Percentiles rank a stretch among this genome's conserved stretches.
Evolutionary conservation across 78 protist species (phyloP).

Genomic region (Guillardia theta): DNA sequence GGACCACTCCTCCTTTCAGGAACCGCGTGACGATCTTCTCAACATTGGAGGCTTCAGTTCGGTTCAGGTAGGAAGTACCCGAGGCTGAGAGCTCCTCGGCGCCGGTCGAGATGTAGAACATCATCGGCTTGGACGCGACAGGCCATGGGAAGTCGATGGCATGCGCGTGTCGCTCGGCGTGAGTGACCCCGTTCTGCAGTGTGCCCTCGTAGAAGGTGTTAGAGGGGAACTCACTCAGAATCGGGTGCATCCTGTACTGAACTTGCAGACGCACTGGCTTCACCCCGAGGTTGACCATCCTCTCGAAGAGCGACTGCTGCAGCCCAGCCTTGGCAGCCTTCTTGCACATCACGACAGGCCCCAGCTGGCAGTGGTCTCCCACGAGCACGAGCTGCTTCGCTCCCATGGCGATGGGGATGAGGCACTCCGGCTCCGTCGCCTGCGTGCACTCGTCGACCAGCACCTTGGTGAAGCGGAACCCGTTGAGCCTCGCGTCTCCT

Average conservation of each 20-base stretch:
- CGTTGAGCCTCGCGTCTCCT: conserved; percentile 95
- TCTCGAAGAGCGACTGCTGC: conserved; percentile 95
- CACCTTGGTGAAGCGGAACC: conserved; percentile 83
- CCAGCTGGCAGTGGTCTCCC: conserved; percentile 95
- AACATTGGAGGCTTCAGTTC: conserved; percentile 94
- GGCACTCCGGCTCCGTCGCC: conserved; percentile 98
- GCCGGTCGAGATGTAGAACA: conserved; percentile 88
- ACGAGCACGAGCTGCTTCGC: conserved; percentile 24
- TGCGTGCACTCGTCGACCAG: conserved; percentile 94
- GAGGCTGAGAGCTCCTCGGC: conserved; percentile 93
- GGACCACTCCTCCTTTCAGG: conserved; percentile 81
- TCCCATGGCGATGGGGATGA: conserved; percentile 93
- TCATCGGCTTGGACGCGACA: conserved; percentile 87
- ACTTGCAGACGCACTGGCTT: conserved; percentile 94
- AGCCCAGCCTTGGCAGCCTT: conserved; percentile 95
- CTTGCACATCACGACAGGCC: conserved; percentile 98
- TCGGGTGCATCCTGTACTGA: conserved; percentile 99
- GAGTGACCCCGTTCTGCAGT: conserved; percentile 95
- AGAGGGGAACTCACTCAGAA: conserved; percentile 93
- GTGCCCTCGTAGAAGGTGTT: conserved; percentile 98
- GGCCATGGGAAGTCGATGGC: conserved; percentile 85
- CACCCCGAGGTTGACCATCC: conserved; percentile 89
- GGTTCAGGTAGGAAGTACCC: conserved; percentile 98
- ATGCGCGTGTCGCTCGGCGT: conserved; percentile 69
- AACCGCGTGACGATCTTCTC: conserved; percentile 90